Evolutionary conservation across 345 rosid genomes (phyloP), one percentile per base, ranked within the genome.

Genomic region (Pistacia atlantica): DNA sequence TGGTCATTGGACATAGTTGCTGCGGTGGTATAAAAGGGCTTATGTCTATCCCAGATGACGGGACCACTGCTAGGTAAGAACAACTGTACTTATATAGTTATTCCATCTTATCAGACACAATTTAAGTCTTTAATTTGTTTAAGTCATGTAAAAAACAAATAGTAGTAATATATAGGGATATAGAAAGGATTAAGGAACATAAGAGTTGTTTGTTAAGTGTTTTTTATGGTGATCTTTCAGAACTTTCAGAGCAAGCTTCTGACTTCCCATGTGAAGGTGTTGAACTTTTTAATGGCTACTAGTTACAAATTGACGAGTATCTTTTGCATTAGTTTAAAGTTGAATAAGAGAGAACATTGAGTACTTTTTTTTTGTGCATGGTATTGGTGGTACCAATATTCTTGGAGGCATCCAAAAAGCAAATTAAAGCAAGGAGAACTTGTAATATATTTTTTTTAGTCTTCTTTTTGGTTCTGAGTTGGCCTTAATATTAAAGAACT

Each of bases 1-100:
- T 94, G 52, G 95, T 96, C 60, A 91, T 96, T 74, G 99, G 99
- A 8, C 99, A 96, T 71, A 96, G 99, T 76, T 82, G 95, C 70
- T 96, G 99, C 77, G 99, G 99, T 45, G 99, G 99, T 59, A 96
- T 94, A 68, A 91, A 91, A 78, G 98, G 97, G 75, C 99, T 96
- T 73, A 94, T 96, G 98, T 78, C 88, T 22, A 83, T 87, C 73
- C 87, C 93, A 0, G 92, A 90, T 22, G 88, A 87, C n/a, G 94
- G 89, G 72, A 38, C 84, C 80, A 81, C 86, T 73, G 9, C 87
- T 20, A 88, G 90, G 96, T 87, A 83, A 79, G 57, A 2, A 2
- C 20, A 46, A 18, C 16, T 8, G 0, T 16, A 31, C 3, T 31
- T 31, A 31, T 31, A 31, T 31, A 31, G 33, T 31, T 31, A 57